Evolutionary conservation across 805 yeast genomes (phyloP).

Genomic region (Wickerhamomyces strasburgensis): DNA sequence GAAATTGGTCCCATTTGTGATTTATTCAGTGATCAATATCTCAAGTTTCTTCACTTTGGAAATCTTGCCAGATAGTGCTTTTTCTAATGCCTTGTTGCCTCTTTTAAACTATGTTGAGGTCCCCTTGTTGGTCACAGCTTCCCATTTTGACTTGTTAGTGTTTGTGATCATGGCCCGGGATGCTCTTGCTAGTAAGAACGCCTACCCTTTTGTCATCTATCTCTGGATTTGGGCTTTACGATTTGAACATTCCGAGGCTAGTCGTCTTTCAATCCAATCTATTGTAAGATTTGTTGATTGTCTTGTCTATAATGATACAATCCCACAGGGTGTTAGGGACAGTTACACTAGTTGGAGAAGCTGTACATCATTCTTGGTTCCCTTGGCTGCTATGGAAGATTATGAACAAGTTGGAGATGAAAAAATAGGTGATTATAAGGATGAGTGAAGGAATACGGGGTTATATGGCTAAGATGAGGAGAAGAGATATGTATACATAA

Average conservation of each 20-base stretch:
- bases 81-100: constrained; percentile 33
- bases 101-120: constrained; percentile 33
- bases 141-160: constrained; percentile 34
- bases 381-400: background rate
- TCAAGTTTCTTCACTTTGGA: constrained; percentile 30
- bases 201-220: constrained; percentile 32
- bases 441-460: background rate
- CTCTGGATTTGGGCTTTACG: constrained; percentile 33
- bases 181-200: constrained; percentile 18
- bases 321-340: background rate
- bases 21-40: constrained; percentile 37
- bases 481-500: background rate
- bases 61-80: constrained; percentile 27
- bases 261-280: constrained; percentile 20
- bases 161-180: constrained; percentile 29
- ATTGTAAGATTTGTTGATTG: constrained; percentile 13
- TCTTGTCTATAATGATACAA: background rate
- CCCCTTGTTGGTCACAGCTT: constrained; percentile 34
- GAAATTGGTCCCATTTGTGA: constrained; percentile 37
- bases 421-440: background rate
- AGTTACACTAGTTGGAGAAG: background rate
- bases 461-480: background rate
- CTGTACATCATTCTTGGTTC: background rate
- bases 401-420: background rate
- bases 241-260: constrained; percentile 30